Evolutionary conservation across 345 rosid genomes (phyloP).

Genomic region (Capsella bursapastoris): DNA sequence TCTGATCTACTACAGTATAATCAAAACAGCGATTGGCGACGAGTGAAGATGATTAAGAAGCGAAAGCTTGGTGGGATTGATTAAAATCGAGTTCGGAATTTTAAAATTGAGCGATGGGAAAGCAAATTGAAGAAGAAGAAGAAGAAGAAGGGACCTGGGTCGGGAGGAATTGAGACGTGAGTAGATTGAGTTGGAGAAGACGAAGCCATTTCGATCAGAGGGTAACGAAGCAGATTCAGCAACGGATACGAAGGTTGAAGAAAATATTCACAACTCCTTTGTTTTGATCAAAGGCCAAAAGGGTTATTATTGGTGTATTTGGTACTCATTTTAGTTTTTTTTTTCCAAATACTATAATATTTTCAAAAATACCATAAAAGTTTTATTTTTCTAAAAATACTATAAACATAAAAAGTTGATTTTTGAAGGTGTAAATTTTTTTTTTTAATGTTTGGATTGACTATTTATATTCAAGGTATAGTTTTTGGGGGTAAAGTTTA

Average conservation of each 20-base stretch:
- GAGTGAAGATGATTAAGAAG: background rate
- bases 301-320: too few species aligned
- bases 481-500: too few species aligned
- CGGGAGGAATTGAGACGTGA: slow-evolving; percentile 55
- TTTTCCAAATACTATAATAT: too few species aligned
- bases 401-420: too few species aligned
- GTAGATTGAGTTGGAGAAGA: slow-evolving; percentile 57
- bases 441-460: too few species aligned
- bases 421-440: too few species aligned
- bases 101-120: background rate
- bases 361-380: too few species aligned
- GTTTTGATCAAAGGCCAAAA: background rate
- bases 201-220: slow-evolving; percentile 57
- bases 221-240: background rate
- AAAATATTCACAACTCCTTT: background rate
- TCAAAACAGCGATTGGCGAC: background rate
- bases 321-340: too few species aligned
- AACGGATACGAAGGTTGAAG: background rate
- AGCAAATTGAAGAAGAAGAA: background rate
- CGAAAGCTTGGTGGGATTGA: slow-evolving; percentile 13
- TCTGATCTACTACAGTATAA: background rate
- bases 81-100: background rate
- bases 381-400: too few species aligned
- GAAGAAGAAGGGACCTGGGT: slow-evolving; percentile 42
- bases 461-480: too few species aligned